These are phyloP conservation scores for Phalaenopsis aphrodite DNA, from an alignment of 106 monocot genomes.

Conservation along the genomic window DNA sequence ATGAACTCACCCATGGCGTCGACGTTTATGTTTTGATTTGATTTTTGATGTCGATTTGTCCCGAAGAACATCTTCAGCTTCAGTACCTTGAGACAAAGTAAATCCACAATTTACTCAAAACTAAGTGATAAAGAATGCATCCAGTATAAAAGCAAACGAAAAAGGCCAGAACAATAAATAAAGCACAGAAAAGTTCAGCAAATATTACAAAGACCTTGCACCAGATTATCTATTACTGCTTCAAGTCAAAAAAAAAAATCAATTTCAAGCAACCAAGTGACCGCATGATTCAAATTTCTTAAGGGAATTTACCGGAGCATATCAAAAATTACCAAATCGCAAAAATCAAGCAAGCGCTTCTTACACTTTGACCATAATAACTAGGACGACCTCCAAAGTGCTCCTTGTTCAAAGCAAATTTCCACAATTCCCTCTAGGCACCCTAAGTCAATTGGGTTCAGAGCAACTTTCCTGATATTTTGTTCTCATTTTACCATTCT, in stretches of 20 bases:
- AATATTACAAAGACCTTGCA: not conserved
- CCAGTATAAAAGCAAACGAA: not conserved
- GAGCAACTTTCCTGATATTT: no score
- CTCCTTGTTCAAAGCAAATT: not conserved
- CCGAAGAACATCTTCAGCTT: conserved; percentile 23
- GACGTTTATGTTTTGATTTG: conserved; percentile 64
- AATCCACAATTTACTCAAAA: not conserved
- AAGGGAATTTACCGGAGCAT: not conserved
- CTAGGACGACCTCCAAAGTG: not conserved
- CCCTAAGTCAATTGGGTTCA: no score
- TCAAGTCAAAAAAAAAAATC: not conserved
- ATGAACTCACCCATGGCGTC: conserved; percentile 44
- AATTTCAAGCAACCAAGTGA: not conserved
- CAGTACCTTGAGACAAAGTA: conserved; percentile 18
- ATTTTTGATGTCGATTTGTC: conserved; percentile 41
- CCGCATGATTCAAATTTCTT: not conserved
- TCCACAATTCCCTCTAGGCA: no score
- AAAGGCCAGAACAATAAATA: not conserved
- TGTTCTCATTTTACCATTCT: no score
- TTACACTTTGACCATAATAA: not conserved
- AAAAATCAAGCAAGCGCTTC: not conserved
- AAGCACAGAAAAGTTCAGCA: not conserved
- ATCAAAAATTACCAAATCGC: not conserved
- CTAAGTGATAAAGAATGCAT: not conserved
- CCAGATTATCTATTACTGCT: not conserved